Percentiles rank a stretch among this genome's conserved stretches.
Evolutionary conservation across 371 early-diverging fungal species (phyloP).

Genomic region (Paraphysoderma sedebokerense): DNA sequence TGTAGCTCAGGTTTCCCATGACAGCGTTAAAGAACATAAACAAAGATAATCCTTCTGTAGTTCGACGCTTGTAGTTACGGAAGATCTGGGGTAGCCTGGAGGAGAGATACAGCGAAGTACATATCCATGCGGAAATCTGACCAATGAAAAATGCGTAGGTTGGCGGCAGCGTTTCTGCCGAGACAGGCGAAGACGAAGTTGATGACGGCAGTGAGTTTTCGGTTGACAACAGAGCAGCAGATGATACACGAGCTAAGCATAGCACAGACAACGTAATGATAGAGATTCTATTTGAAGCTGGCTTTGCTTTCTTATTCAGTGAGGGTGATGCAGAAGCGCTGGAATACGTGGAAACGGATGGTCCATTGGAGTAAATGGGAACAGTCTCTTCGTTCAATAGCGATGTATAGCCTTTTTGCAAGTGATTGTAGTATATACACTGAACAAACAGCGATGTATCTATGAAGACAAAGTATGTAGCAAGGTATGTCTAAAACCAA

Average conservation of each 20-base stretch:
- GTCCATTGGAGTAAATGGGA: background rate
- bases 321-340: conserved; percentile 3
- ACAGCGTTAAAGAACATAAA: conserved; percentile 66
- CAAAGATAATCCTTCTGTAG: conserved; percentile 53
- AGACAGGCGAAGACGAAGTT: conserved; percentile 1
- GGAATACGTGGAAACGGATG: conserved; percentile 5
- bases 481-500: conserved; percentile 27
- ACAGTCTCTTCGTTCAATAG: conserved; percentile 1
- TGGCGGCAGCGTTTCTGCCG: background rate
- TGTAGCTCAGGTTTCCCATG: conserved; percentile 63
- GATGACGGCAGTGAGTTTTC: background rate
- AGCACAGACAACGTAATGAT: conserved; percentile 1
- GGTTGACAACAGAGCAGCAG: background rate
- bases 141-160: conserved; percentile 17
- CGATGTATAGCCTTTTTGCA: conserved; percentile 6
- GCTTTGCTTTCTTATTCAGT: conserved; percentile 7
- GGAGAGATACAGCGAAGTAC: conserved; percentile 42
- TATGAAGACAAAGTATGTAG: conserved; percentile 28
- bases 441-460: conserved; percentile 25
- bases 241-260: background rate
- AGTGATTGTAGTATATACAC: conserved; percentile 25
- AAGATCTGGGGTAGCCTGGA: conserved; percentile 68
- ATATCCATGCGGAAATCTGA: conserved; percentile 41
- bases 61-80: conserved; percentile 47
- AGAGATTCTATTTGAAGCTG: conserved; percentile 4